Conservation (phyloP, 2,329 filamentous ascomycete species). For the Cephalotrichum gorgonifer region DNA sequence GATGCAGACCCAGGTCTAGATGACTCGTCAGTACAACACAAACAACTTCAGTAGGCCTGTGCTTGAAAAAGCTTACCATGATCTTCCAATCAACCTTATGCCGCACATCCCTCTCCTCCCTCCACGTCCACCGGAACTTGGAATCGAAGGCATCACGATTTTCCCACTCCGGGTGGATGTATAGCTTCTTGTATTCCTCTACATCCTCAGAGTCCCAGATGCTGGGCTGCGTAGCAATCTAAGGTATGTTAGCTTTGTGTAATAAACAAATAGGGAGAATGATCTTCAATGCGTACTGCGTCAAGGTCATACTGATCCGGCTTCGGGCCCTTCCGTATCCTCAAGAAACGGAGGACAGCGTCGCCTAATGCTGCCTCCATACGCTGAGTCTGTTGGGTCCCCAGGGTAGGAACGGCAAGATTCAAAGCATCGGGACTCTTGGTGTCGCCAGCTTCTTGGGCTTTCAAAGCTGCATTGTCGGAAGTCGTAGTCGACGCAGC, state of each 20-base stretch:
- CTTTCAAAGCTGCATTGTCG: no score
- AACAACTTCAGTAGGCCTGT: neutral
- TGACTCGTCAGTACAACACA: no score
- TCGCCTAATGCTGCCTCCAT: conserved; percentile 21
- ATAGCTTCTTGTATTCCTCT: conserved; percentile 22
- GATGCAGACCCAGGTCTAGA: conserved; percentile 16
- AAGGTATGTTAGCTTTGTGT: conserved; percentile 8
- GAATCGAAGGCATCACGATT: conserved; percentile 22
- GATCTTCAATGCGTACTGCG: conserved; percentile 12
- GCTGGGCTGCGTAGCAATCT: conserved; percentile 25
- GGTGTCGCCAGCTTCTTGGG: no score
- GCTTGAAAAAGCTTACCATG: conserved; percentile 6
- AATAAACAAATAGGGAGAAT: neutral
- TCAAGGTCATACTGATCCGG: conserved; percentile 16
- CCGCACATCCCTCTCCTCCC: conserved; percentile 21
- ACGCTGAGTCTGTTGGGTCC: conserved; percentile 14
- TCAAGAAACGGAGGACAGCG: conserved; percentile 19
- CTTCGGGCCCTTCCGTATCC: conserved; percentile 20
- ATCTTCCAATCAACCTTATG: conserved; percentile 26
- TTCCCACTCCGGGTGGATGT: conserved; percentile 25
- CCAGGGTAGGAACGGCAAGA: conserved; percentile 11
- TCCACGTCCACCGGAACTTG: conserved; percentile 22
- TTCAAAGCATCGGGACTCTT: neutral
- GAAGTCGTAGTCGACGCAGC: no score
- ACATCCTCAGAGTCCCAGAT: conserved; percentile 25